These are phyloP conservation scores for Mycena filopes DNA, from an alignment of 768 basidiomycete genomes.

Conservation along the genomic window DNA sequence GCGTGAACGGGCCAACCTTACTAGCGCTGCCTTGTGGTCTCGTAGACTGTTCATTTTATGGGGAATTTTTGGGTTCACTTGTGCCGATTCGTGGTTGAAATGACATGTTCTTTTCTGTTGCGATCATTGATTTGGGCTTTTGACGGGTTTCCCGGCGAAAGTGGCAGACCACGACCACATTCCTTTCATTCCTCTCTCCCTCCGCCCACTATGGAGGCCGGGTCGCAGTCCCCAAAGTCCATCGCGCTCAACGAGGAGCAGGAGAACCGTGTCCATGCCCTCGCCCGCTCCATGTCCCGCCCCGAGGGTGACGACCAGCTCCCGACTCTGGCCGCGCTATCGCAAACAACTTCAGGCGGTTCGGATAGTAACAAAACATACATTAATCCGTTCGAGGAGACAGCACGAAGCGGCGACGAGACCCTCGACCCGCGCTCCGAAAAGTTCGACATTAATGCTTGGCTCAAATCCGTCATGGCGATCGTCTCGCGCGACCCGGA, in stretches of 20 bases:
- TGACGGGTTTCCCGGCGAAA: too few species aligned
- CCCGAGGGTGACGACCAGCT: not conserved
- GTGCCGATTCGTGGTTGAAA: too few species aligned
- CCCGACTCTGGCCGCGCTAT: not conserved
- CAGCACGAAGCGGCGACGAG: conserved; percentile 37
- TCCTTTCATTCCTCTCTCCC: not conserved
- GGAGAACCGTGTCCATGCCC: conserved; percentile 11
- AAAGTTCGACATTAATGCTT: conserved; percentile 47
- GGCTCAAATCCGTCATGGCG: conserved; percentile 43
- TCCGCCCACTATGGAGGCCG: conserved; percentile 11
- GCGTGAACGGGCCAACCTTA: too few species aligned
- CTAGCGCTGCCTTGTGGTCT: too few species aligned
- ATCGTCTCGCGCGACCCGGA: conserved; percentile 40
- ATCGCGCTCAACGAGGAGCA: conserved; percentile 23
- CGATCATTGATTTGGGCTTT: too few species aligned
- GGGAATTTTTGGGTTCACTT: too few species aligned
- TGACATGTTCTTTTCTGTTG: too few species aligned
- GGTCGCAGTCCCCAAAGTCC: conserved; percentile 13
- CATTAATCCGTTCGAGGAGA: conserved; percentile 40
- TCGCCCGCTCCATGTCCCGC: conserved; percentile 24
- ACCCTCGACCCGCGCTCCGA: conserved; percentile 46
- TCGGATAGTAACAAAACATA: conserved; percentile 20
- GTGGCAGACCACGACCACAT: too few species aligned
- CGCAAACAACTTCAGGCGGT: not conserved
- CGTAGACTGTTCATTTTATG: too few species aligned